A percentile compares a stretch with the other conserved stretches of the same genome.
Evolutionary conservation across 495 filamentous ascomycete species (phyloP).

Genomic region (Penicillium nucicola): DNA sequence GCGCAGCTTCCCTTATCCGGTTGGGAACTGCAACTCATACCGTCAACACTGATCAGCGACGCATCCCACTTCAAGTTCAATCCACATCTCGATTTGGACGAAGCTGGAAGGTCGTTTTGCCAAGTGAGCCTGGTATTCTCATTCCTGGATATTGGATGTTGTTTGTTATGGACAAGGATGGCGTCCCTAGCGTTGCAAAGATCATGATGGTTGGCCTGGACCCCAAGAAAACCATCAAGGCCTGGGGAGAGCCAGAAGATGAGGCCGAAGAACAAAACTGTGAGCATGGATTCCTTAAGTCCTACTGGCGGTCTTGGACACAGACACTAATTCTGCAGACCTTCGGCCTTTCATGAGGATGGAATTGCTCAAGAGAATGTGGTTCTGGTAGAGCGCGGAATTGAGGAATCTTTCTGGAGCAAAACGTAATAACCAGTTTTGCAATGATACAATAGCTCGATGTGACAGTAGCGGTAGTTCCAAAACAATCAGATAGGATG

Average conservation of each 20-base stretch:
- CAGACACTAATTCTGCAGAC: not conserved
- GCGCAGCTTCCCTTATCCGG: slow-evolving; percentile 37
- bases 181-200: slow-evolving; percentile 46
- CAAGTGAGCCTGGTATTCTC: slow-evolving; percentile 45
- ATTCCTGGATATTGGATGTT: slow-evolving; percentile 58
- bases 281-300: not conserved
- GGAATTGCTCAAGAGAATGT: not conserved
- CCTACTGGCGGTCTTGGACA: not conserved
- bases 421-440: too few species aligned
- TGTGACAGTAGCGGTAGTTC: too few species aligned
- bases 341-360: not conserved
- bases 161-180: slow-evolving; percentile 46
- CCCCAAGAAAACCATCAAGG: not conserved
- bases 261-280: not conserved
- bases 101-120: not conserved
- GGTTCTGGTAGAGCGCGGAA: not conserved
- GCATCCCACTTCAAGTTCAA: slow-evolving; percentile 34
- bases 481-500: too few species aligned
- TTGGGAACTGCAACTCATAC: slow-evolving; percentile 51
- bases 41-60: slow-evolving; percentile 58
- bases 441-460: too few species aligned
- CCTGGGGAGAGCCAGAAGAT: not conserved
- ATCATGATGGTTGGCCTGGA: not conserved
- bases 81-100: not conserved
- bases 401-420: too few species aligned